Evolutionary conservation across 2,329 filamentous ascomycete species (phyloP).

Genomic region (Parafenestella ontariensis): DNA sequence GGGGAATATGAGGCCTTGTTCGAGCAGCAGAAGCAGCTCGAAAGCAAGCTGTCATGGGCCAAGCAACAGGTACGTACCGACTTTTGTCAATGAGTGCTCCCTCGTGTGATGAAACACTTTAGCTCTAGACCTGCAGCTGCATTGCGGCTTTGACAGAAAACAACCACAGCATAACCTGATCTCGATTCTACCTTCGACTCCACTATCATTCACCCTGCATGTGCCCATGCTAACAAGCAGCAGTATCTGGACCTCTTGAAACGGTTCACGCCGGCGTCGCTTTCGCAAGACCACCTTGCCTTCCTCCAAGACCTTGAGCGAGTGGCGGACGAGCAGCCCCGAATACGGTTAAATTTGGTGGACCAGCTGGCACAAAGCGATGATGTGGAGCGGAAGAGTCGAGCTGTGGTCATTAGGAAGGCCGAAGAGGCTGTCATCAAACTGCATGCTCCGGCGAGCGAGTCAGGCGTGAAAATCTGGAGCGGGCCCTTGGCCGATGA

Average conservation of each 20-base stretch:
- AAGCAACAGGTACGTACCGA: constrained; percentile 56
- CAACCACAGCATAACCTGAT: constrained; percentile 53
- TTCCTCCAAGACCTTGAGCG: constrained; percentile 51
- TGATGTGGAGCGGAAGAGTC: constrained; percentile 42
- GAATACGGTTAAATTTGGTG: constrained; percentile 39
- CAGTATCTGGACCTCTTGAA: constrained; percentile 52
- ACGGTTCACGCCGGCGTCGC: constrained; percentile 47
- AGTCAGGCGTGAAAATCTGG: constrained; percentile 51
- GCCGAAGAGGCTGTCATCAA: constrained; percentile 42
- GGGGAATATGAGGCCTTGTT: constrained; percentile 57
- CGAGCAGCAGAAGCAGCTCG: constrained; percentile 53
- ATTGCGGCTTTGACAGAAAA: constrained; percentile 54
- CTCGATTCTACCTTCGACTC: constrained; percentile 5
- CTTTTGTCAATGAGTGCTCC: constrained; percentile 5
- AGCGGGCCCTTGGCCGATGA: constrained; percentile 47
- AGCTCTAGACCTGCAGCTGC: constrained; percentile 62
- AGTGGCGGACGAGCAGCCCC: constrained; percentile 37
- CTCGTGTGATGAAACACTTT: constrained; percentile 55
- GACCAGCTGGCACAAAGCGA: constrained; percentile 45
- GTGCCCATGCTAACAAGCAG: constrained; percentile 26
- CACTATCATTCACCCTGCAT: not conserved
- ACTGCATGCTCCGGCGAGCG: constrained; percentile 29
- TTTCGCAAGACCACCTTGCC: constrained; percentile 48
- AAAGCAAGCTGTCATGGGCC: constrained; percentile 56
- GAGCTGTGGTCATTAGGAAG: constrained; percentile 43